phyloP scores from a whole-genome alignment of 1,139 yeast genomes.

The Debaryomyces robertsiae region DNA sequence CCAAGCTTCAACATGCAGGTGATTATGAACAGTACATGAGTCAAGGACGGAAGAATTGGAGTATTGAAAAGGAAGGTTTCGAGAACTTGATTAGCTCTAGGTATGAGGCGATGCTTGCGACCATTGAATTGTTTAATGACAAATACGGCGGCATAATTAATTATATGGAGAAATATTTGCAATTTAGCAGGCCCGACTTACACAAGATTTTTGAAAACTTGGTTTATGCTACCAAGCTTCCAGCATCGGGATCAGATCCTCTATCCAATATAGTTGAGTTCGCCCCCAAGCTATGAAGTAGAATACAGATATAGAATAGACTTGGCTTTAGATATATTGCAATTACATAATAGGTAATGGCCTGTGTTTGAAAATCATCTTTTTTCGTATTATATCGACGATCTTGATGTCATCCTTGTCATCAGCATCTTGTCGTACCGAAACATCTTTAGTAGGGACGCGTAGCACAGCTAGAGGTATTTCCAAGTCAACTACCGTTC shows the following conservation, averaged over 20 bases:
- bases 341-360: constrained; percentile 73
- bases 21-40: constrained; percentile 34
- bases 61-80: constrained; percentile 51
- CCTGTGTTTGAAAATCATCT: constrained; percentile 61
- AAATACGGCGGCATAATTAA: constrained; percentile 60
- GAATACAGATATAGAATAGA: background rate
- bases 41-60: constrained; percentile 44
- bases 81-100: constrained; percentile 62
- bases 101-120: constrained; percentile 72
- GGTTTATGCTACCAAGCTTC: constrained; percentile 19
- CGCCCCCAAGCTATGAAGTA: constrained; percentile 11
- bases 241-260: constrained; percentile 1
- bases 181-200: constrained; percentile 52
- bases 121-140: constrained; percentile 51
- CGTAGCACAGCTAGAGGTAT: constrained; percentile 64
- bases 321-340: background rate
- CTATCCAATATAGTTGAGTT: constrained; percentile 8
- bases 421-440: constrained; percentile 17
- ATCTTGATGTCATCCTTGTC: constrained; percentile 38
- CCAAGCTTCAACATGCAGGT: constrained; percentile 26
- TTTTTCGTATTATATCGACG: constrained; percentile 59
- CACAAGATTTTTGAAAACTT: constrained; percentile 49
- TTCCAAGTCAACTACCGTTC: constrained; percentile 55
- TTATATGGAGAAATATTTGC: constrained; percentile 52
- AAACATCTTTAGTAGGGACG: constrained; percentile 32